phyloP scores from a whole-genome alignment of 2,329 filamentous ascomycete genomes.

The Exophiala mesophila region DNA sequence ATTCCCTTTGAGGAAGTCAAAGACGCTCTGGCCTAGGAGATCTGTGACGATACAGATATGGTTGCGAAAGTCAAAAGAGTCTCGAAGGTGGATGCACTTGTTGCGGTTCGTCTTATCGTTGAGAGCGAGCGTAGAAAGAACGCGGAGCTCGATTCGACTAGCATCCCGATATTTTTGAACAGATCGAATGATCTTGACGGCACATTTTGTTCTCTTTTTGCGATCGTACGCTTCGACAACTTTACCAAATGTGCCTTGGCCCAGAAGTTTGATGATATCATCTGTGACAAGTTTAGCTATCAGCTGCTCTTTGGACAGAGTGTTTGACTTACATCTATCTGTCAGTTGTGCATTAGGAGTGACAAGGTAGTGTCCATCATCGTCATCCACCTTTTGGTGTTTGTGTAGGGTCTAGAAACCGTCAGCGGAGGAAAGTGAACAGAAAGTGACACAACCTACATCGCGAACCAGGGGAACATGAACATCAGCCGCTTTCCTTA shows the following conservation, averaged over 20 bases:
- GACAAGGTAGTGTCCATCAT: slow-evolving; percentile 96
- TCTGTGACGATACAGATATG: slow-evolving; percentile 86
- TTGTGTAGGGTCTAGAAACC: slow-evolving; percentile 43
- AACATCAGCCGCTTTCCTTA: slow-evolving; percentile 83
- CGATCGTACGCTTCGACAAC: slow-evolving; percentile 89
- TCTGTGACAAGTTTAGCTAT: slow-evolving; percentile 50
- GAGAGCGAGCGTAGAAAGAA: slow-evolving; percentile 82
- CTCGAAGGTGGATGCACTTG: slow-evolving; percentile 90
- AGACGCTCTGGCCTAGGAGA: slow-evolving; percentile 87
- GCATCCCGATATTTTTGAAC: slow-evolving; percentile 98
- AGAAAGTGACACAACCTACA: slow-evolving; percentile 41
- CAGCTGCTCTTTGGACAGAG: slow-evolving; percentile 2
- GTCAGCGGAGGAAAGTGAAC: slow-evolving; percentile 7
- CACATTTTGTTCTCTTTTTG: slow-evolving; percentile 71
- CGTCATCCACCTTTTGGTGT: slow-evolving; percentile 79
- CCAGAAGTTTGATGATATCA: slow-evolving; percentile 80
- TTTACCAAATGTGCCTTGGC: slow-evolving; percentile 97
- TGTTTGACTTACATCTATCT: slow-evolving; percentile 68
- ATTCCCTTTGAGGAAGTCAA: slow-evolving; percentile 96
- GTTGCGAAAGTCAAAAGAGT: slow-evolving; percentile 95
- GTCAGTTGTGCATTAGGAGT: slow-evolving; percentile 80
- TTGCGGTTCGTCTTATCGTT: slow-evolving; percentile 92
- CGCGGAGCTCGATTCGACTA: slow-evolving; percentile 86
- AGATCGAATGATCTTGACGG: slow-evolving; percentile 96
- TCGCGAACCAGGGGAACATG: slow-evolving; percentile 56